phyloP scores from a whole-genome alignment of 768 basidiomycete species.

The Mycena amicta region DNA sequence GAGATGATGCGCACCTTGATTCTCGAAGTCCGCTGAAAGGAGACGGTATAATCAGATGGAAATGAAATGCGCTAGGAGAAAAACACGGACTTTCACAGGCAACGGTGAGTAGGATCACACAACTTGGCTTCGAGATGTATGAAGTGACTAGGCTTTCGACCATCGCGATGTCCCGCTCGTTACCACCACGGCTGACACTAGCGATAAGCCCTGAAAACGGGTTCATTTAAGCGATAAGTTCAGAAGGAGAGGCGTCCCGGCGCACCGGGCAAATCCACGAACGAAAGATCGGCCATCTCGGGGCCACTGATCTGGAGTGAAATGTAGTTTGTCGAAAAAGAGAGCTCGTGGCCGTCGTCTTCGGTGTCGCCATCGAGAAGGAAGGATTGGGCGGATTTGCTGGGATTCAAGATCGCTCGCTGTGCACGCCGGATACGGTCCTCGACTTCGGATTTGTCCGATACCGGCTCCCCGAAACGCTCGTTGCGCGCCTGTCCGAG shows the following conservation, averaged over 20 bases:
- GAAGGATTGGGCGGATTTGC: conserved; percentile 33
- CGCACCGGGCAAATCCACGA: conserved; percentile 63
- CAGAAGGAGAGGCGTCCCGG: neutral
- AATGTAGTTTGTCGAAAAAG: conserved; percentile 60
- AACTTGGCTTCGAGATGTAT: conserved; percentile 65
- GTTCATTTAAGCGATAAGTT: too few relatives aligned
- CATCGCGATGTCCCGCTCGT: conserved; percentile 59
- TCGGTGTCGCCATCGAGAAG: conserved; percentile 40
- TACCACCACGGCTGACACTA: conserved; percentile 41
- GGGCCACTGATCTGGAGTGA: conserved; percentile 61
- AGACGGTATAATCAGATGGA: neutral
- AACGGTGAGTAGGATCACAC: conserved; percentile 60
- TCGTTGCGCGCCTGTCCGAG: conserved; percentile 42
- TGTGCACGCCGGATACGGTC: conserved; percentile 70
- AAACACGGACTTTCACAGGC: conserved; percentile 75
- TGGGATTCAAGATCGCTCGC: conserved; percentile 65
- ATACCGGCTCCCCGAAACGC: conserved; percentile 51
- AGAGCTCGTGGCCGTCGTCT: conserved; percentile 24
- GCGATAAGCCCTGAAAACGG: conserved; percentile 59
- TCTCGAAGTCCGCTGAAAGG: conserved; percentile 72
- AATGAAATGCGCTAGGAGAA: neutral
- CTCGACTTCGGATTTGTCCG: conserved; percentile 56
- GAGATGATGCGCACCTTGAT: conserved; percentile 72
- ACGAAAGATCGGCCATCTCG: conserved; percentile 63
- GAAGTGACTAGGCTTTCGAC: conserved; percentile 58